Evolutionary conservation across 208 protist genomes (phyloP).

Genomic region (Angomonas ambiguus): DNA sequence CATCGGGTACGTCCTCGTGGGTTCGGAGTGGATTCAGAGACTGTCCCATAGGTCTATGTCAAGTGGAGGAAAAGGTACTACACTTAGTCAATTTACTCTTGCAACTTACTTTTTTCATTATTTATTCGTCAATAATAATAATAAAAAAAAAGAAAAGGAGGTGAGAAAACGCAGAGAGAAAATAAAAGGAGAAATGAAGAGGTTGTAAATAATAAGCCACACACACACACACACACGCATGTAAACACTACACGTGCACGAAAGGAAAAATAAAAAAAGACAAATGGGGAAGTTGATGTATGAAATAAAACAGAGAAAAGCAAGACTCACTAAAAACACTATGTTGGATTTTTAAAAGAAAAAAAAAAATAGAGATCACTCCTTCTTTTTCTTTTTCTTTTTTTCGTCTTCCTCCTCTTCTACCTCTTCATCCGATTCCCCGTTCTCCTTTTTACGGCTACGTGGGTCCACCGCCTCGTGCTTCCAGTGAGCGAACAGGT

Average conservation of each 20-base stretch:
- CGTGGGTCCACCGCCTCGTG: constrained; percentile 61
- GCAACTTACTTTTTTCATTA: too few relatives aligned
- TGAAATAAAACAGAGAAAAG: not conserved
- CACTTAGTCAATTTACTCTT: too few relatives aligned
- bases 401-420: constrained; percentile 13
- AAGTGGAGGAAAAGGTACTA: too few relatives aligned
- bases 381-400: constrained; percentile 7
- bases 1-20: constrained; percentile 57
- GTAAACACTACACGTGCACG: too few relatives aligned
- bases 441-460: constrained; percentile 22
- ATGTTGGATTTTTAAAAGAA: not conserved
- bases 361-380: not conserved
- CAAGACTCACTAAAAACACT: constrained; percentile 9
- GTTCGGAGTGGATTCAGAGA: constrained; percentile 45
- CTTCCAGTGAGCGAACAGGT: constrained; percentile 76
- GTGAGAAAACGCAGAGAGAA: not conserved
- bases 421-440: constrained; percentile 17
- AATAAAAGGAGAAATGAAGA: not conserved
- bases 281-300: not conserved
- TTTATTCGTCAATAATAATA: constrained; percentile 1
- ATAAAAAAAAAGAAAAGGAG: not conserved
- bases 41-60: constrained; percentile 72
- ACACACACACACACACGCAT: too few relatives aligned
- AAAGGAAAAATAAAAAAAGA: constrained; percentile 1
- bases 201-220: constrained; percentile 8